Evolutionary conservation across 106 monocot genomes (phyloP).

Genomic region (Acorus calamus): DNA sequence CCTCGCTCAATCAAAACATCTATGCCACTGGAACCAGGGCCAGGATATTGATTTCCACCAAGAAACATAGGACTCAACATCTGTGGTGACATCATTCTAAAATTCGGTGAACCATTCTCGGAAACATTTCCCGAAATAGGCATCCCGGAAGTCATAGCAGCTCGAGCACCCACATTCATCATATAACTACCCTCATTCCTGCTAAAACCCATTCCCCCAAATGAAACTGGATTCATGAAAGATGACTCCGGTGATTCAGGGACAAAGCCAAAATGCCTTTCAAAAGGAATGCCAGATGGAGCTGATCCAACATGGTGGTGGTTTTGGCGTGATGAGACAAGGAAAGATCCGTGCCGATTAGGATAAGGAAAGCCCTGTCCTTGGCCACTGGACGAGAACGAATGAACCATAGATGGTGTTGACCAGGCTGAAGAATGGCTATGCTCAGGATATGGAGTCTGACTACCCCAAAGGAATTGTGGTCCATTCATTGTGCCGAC

Average conservation of each 20-base stretch:
- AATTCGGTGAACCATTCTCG: constrained; percentile 32
- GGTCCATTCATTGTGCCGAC: constrained; percentile 37
- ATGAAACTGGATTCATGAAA: constrained; percentile 28
- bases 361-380: constrained; percentile 23
- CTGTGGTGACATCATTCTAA: constrained; percentile 34
- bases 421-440: constrained; percentile 39
- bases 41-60: constrained; percentile 36
- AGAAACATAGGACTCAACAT: constrained; percentile 38
- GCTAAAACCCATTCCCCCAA: constrained; percentile 26
- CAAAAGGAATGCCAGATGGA: constrained; percentile 67
- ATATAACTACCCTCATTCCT: constrained; percentile 34
- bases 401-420: constrained; percentile 17
- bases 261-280: constrained; percentile 50
- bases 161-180: constrained; percentile 23
- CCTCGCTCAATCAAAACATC: constrained; percentile 39
- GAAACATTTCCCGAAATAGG: constrained; percentile 22
- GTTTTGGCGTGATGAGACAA: constrained; percentile 28
- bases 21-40: constrained; percentile 20
- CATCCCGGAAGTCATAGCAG: constrained; percentile 25
- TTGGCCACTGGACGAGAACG: constrained; percentile 31
- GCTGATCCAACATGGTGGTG: constrained; percentile 71
- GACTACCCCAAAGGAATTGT: constrained; percentile 75
- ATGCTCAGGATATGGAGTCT: constrained; percentile 23
- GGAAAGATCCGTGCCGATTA: constrained; percentile 26
- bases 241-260: constrained; percentile 44